A percentile compares a stretch with the other conserved stretches of the same genome.
These are phyloP conservation scores for Cicer bijugum DNA, from an alignment of 306 rosid genomes.

Conservation along the genomic window DNA sequence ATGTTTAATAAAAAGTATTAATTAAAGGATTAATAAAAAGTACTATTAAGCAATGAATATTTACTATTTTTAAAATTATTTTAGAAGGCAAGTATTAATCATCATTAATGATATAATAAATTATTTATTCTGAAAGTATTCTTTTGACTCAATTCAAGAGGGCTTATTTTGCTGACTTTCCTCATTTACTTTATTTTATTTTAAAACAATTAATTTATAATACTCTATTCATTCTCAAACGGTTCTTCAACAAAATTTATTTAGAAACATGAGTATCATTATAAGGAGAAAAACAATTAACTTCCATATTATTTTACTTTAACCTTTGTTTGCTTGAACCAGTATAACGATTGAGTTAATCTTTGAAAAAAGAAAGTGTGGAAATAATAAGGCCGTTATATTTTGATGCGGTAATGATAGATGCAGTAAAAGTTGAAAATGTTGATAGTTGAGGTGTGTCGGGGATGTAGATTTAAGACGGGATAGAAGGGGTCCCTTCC, in stretches of 20 bases:
- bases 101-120: not conserved
- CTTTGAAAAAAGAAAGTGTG: not conserved
- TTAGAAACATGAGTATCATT: too few species aligned
- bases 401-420: not conserved
- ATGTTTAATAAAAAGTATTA: not conserved
- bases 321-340: too few species aligned
- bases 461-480: constrained; percentile 34
- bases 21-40: not conserved
- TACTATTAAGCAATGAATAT: not conserved
- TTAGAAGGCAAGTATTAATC: not conserved
- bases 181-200: too few species aligned
- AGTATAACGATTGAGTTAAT: too few species aligned
- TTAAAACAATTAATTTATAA: too few species aligned
- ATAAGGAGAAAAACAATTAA: too few species aligned
- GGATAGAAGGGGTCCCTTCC: constrained; percentile 50
- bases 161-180: too few species aligned
- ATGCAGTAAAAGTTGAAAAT: constrained; percentile 14
- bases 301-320: too few species aligned
- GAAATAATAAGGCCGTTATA: not conserved
- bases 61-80: not conserved
- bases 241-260: too few species aligned
- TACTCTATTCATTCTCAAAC: too few species aligned
- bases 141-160: too few species aligned
- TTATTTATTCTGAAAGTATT: not conserved
- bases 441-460: constrained; percentile 14